Base-by-base conservation (phyloP, 768 basidiomycete species). In the Rhizopogon vinicolor region DNA sequence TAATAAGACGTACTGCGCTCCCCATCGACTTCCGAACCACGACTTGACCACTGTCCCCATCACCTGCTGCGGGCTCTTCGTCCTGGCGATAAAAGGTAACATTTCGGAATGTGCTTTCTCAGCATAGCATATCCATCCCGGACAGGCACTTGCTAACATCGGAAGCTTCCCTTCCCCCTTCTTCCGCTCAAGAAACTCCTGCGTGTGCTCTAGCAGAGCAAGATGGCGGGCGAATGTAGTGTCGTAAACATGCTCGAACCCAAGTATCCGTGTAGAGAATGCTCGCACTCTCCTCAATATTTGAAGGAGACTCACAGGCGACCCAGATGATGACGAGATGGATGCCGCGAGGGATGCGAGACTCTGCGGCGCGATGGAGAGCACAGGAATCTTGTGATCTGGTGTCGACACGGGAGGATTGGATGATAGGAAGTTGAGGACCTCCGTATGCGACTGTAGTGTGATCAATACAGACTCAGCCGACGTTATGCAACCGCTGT, bases 61-160 rank as follows among this genome's bases (percentile, higher is more conserved):
- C 48, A 94, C 77, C 63, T 93, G 93, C 67, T 98, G 95, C 28
- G 94, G 90, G 66, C 93, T 96, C 76, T 96, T 93, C 48, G 89
- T 91, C 39, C 74, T 76, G 51, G 91, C 83, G 52, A 99, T 88
- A 64, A 93, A 93, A 5, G 94, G 94, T 19, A 99, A 68, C 80
- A 99, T 87, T 68, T 96, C 94, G 3, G 87, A 79, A 63, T 97
- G 96, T 1, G 96, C 87, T 76, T 99, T 99, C 72, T 99, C 97
- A 16, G 94, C 96, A 69, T 98, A 98, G 68, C 97, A 99, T 55
- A 99, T 89, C 97, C 97, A 98, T 14, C 97, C 97, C 0, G 97
- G 97, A 73, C 97, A 98, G 14, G 97, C 93, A 62, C 93, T 94
- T 4, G 93, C 87, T 25, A 99, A 75, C 86, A 99, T 94, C 0